Base-by-base conservation (phyloP, 2,329 filamentous ascomycete species). In the Penicillium palitans region DNA sequence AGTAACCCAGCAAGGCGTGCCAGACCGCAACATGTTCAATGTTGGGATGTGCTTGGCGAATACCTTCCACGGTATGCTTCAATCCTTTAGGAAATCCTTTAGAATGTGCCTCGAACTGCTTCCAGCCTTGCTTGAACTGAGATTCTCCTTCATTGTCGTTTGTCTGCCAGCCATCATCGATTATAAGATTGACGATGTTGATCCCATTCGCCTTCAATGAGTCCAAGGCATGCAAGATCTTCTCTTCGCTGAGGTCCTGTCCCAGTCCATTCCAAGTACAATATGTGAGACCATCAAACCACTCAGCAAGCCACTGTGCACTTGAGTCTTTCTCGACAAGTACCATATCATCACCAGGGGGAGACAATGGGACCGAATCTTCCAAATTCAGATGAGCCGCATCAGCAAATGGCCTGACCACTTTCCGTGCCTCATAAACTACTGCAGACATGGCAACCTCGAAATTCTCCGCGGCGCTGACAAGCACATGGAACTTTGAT, bases 211-310 rank as follows among this genome's bases (percentile, higher is more conserved):
- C 79, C 5, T 87, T 83, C 12, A 99, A 78, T 1, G 83, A 81
- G 58, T 91, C 85, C 1, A 98, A 79, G 1, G 93, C 91, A 41
- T 86, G 75, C 13, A 92, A 79, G 15, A 99, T 84, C 67, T 91
- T 96, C 21, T 90, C 81, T 60, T 93, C 90, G 0, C 88, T 95
- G 35, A 99, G 80, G 45, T 87, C 79, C 67, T 96, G 91, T 0
- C 95, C 95, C 0, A 99, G 80, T 0, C 87, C 90, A 70, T 98
- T 99, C 95, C 95, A 99, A 0, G 95, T 99, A 72, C 95, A 99
- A 71, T 95, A 99, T 0, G 92, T 90, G 39, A 99, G 79, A 0
- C 92, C 91, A 72, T 98, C 95, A 70, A 93, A 93, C 92, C 93
- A 97, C 59, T 90, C 86, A 62, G 95, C 87, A 49, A 90, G 78